A percentile compares a stretch with the other conserved stretches of the same genome.
Conservation (phyloP, 306 rosid species). For the Pterocarpus macrocarpus region DNA sequence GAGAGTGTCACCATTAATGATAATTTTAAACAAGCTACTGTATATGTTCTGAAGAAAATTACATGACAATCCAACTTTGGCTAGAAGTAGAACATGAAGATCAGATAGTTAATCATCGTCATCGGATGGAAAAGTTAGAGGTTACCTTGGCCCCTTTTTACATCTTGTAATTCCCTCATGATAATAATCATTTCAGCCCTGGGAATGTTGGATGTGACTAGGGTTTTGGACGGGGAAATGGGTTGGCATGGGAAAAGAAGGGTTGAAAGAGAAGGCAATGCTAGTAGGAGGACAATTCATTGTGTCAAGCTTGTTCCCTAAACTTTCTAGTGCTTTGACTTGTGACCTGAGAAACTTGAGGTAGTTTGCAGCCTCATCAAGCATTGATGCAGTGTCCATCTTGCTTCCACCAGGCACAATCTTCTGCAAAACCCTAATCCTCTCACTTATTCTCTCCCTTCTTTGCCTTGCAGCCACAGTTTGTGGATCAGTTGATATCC, state of each 20-base stretch:
- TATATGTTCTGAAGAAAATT: conserved; percentile 46
- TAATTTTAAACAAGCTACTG: conserved; percentile 38
- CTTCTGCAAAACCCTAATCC: conserved; percentile 90
- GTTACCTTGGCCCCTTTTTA: conserved; percentile 36
- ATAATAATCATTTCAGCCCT: conserved; percentile 39
- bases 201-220: conserved; percentile 54
- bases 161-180: conserved; percentile 23
- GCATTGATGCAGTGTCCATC: conserved; percentile 99
- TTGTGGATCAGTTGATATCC: conserved; percentile 91
- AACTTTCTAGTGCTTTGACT: conserved; percentile 76
- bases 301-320: conserved; percentile 78
- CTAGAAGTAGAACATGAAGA: conserved; percentile 39
- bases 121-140: conserved; percentile 51
- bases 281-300: conserved; percentile 74
- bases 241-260: conserved; percentile 87
- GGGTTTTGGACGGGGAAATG: conserved; percentile 60
- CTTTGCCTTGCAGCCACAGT: conserved; percentile 97
- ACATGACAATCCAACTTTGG: conserved; percentile 41
- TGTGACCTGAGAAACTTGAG: conserved; percentile 93
- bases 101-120: conserved; percentile 51
- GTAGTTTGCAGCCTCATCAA: conserved; percentile 97
- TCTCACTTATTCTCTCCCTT: conserved; percentile 93
- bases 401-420: conserved; percentile 97
- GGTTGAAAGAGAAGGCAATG: conserved; percentile 92
- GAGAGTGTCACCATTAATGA: conserved; percentile 2